Evolutionary conservation across 768 basidiomycete genomes (phyloP).

Genomic region (Boletus subparvulus): DNA sequence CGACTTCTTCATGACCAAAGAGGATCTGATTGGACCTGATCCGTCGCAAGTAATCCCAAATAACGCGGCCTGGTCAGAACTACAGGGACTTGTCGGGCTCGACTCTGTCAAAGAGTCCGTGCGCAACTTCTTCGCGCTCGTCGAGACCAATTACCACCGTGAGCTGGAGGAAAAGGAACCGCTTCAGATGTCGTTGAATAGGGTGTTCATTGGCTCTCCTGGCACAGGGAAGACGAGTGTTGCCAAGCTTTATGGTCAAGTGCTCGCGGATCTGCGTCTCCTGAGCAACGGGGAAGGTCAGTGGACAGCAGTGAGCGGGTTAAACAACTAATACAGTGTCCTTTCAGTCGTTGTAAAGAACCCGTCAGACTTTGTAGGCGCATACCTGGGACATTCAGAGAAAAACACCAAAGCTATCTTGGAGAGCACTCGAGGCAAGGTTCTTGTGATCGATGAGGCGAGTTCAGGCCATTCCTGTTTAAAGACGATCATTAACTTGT

Average conservation of each 20-base stretch:
- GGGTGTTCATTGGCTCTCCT: slow-evolving; percentile 65
- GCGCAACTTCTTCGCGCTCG: slow-evolving; percentile 42
- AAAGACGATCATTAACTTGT: neutral
- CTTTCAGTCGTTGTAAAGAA: slow-evolving; percentile 61
- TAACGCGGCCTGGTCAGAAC: slow-evolving; percentile 50
- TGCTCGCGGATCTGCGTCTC: slow-evolving; percentile 59
- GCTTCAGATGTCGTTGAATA: slow-evolving; percentile 55
- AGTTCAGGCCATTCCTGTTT: slow-evolving; percentile 14
- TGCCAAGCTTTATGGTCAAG: slow-evolving; percentile 63
- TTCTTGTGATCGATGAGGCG: slow-evolving; percentile 71
- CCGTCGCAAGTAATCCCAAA: slow-evolving; percentile 48
- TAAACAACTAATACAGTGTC: neutral
- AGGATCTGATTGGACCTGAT: slow-evolving; percentile 66
- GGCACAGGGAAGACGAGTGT: slow-evolving; percentile 76
- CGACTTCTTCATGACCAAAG: slow-evolving; percentile 50
- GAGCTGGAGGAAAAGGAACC: slow-evolving; percentile 58
- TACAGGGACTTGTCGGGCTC: slow-evolving; percentile 57
- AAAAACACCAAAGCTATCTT: slow-evolving; percentile 64
- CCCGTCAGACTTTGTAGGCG: slow-evolving; percentile 68
- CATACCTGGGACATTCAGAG: slow-evolving; percentile 58
- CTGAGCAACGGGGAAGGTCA: slow-evolving; percentile 73
- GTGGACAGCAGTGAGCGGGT: neutral
- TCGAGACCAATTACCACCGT: slow-evolving; percentile 56
- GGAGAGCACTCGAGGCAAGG: slow-evolving; percentile 57
- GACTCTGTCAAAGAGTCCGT: slow-evolving; percentile 55